Base-by-base conservation (phyloP, 345 rosid species). In the Rhodamnia rubescens region DNA sequence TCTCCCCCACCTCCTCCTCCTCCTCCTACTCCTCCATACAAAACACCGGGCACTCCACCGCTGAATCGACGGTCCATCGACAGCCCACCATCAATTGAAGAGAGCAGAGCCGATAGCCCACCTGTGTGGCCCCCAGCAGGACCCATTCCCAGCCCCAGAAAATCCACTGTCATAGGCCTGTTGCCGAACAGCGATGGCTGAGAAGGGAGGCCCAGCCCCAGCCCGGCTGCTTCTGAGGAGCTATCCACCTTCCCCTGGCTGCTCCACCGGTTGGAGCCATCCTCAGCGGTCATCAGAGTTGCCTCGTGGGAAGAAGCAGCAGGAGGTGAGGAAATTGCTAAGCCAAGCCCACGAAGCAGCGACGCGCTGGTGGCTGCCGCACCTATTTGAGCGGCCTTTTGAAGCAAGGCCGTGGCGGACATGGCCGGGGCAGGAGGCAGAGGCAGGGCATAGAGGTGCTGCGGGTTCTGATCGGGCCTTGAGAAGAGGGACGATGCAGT, bases 321-420 rank as follows among this genome's bases (percentile, higher is more conserved):
- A 3, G 85, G 49, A 32, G 94, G 57, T 6, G 92, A 58, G 11
- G 93, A 85, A 49, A 88, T 56, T 3, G 92, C 78, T 42, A 93
- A 86, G 6, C 98, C 94, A 21, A 92, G 82, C 42, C 96, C 92
- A 0, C 91, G 92, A 16, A 93, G 91, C 29, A 91, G 85, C 0
- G 93, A 92, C 1, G 90, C 74, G 86, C 87, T 92, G 5, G 98
- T 92, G 42, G 96, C 89, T 5, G 96, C 74, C 13, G 98, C 92
- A 40, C 98, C 99, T 93, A 97, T 92, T 87, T 95, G 96, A 21
- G 98, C 99, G 56, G 99, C 99, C 81, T 94, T 97, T 74, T 97
- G 98, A 59, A 97, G 98, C 91, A 97, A 88, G 55, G 99, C 99
- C 0, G 99, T 97, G 24, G 99, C 99, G 2, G 99, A 96, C 96